phyloP scores from a whole-genome alignment of 192 early-diverging fungal genomes.

The Physocladia obscura region DNA sequence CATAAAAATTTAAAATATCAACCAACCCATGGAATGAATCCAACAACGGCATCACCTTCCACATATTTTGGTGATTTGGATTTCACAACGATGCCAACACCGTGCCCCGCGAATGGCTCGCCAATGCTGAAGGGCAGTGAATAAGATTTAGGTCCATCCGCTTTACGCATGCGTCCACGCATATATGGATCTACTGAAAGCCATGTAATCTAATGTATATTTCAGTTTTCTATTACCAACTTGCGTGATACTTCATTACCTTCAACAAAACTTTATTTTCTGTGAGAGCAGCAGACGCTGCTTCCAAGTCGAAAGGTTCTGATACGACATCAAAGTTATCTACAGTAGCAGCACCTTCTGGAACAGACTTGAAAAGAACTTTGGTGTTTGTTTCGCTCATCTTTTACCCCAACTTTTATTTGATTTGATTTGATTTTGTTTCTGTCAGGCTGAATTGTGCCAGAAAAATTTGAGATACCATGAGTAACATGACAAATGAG shows the following conservation, averaged over 20 bases:
- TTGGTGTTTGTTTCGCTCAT: conserved; percentile 38
- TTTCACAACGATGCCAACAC: conserved; percentile 65
- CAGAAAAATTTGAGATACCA: too few species aligned
- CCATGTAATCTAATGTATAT: not conserved
- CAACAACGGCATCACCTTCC: conserved; percentile 66
- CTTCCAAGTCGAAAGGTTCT: conserved; percentile 45
- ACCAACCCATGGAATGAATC: conserved; percentile 55
- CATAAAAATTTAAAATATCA: not conserved
- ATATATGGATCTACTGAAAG: conserved; percentile 66
- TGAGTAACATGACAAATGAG: too few species aligned
- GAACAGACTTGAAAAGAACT: conserved; percentile 46
- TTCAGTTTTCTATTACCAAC: conserved; percentile 59
- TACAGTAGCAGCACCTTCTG: conserved; percentile 32
- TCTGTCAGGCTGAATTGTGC: too few species aligned
- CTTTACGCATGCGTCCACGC: conserved; percentile 64
- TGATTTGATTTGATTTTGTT: too few species aligned
- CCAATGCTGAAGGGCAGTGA: conserved; percentile 55
- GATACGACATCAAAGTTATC: conserved; percentile 31
- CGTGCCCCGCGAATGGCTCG: conserved; percentile 60
- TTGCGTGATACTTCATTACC: conserved; percentile 53
- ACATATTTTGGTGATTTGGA: conserved; percentile 58
- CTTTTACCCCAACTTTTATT: too few species aligned
- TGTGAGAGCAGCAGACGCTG: conserved; percentile 13
- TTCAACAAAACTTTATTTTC: too few species aligned
- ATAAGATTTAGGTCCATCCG: conserved; percentile 39